Conservation (phyloP, 106 monocot species). For the Posidonia australis region DNA sequence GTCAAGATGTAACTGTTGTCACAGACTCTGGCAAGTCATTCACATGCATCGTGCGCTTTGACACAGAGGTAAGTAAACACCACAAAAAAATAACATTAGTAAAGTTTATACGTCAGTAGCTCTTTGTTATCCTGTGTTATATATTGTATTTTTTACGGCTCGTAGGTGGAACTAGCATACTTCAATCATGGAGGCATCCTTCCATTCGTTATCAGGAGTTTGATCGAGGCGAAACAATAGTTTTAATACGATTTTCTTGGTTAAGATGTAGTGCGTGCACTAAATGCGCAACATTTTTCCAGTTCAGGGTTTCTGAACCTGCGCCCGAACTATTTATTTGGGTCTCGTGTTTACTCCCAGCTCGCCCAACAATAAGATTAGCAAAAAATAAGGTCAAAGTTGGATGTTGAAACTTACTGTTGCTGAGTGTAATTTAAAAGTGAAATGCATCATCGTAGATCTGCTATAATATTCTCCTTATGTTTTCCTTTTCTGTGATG, state of each 20-base stretch:
- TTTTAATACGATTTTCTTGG: neutral
- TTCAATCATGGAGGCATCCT: slow-evolving; percentile 88
- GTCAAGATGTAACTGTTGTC: slow-evolving; percentile 62
- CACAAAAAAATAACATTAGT: neutral
- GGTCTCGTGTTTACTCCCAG: neutral
- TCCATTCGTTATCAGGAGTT: slow-evolving; percentile 74
- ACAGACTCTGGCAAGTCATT: slow-evolving; percentile 73
- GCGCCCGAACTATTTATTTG: neutral
- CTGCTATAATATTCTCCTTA: too few relatives aligned
- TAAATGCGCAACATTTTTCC: neutral
- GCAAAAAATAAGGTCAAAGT: neutral
- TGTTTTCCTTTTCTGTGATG: too few relatives aligned
- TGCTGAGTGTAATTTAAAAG: too few relatives aligned
- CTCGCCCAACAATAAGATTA: neutral
- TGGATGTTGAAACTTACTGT: too few relatives aligned
- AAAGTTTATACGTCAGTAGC: neutral
- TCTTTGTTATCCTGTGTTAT: neutral
- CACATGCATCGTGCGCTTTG: slow-evolving; percentile 68
- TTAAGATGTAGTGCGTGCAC: neutral
- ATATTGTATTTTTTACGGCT: neutral
- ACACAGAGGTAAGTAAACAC: slow-evolving; percentile 64
- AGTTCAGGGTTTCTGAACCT: neutral
- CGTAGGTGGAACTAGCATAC: slow-evolving; percentile 83
- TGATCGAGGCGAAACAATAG: slow-evolving; percentile 34
- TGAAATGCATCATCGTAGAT: too few relatives aligned